phyloP scores from a whole-genome alignment of 371 early-diverging fungal genomes.

The Lichtheimia ramosa region DNA sequence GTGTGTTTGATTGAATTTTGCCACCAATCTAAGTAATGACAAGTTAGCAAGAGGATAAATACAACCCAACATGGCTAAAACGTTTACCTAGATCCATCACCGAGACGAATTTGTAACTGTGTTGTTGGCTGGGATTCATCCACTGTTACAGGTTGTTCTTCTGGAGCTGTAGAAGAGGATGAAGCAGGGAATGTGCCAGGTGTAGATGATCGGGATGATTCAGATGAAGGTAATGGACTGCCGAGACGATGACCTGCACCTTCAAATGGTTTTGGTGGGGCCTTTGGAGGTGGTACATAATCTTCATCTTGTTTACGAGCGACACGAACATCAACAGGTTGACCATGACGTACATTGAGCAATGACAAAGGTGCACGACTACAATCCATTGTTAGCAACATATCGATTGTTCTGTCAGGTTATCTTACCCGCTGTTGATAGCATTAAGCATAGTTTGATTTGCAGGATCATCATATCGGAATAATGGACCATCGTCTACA shows the following conservation, averaged over 20 bases:
- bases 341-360: slow-evolving; percentile 88
- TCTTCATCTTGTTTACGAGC: slow-evolving; percentile 83
- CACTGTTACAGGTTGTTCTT: slow-evolving; percentile 35
- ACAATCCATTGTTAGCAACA: background rate
- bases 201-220: slow-evolving; percentile 30
- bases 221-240: slow-evolving; percentile 44
- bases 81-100: slow-evolving; percentile 79
- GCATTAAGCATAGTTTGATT: slow-evolving; percentile 81
- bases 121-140: slow-evolving; percentile 82
- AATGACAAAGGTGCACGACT: slow-evolving; percentile 84
- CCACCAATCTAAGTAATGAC: slow-evolving; percentile 63
- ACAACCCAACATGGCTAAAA: background rate
- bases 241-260: slow-evolving; percentile 90
- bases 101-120: slow-evolving; percentile 86
- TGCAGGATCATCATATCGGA: slow-evolving; percentile 82
- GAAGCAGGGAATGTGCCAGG: slow-evolving; percentile 32
- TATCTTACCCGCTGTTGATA: slow-evolving; percentile 83
- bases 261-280: slow-evolving; percentile 76
- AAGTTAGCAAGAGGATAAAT: background rate
- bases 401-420: background rate
- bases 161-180: slow-evolving; percentile 23
- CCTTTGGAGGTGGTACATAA: slow-evolving; percentile 82
- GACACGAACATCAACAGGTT: slow-evolving; percentile 90
- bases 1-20: slow-evolving; percentile 88
- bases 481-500: slow-evolving; percentile 90